A percentile compares a stretch with the other conserved stretches of the same genome.
These are phyloP conservation scores for Pythium biforme DNA, from an alignment of 352 stramenopile species.

Conservation along the genomic window DNA sequence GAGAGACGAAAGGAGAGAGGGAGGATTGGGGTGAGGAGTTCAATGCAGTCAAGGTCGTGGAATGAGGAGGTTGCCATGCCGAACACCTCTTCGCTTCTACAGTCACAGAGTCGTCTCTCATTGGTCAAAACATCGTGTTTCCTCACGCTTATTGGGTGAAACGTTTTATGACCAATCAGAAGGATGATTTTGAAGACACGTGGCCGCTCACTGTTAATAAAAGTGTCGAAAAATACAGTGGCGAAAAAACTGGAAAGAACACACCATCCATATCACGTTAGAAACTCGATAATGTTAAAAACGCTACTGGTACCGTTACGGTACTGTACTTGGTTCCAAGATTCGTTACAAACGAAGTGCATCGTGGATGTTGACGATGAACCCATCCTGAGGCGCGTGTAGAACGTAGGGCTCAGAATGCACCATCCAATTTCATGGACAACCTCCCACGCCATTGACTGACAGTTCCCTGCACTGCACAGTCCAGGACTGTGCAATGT, in stretches of 20 bases:
- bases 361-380: too few species aligned
- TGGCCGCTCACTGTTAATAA: conserved; percentile 11
- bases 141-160: conserved; percentile 11
- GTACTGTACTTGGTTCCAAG: too few species aligned
- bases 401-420: too few species aligned
- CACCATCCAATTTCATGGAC: too few species aligned
- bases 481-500: too few species aligned
- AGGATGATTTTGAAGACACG: conserved; percentile 17
- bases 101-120: background rate
- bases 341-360: conserved; percentile 2
- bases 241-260: conserved; percentile 22
- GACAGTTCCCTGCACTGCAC: too few species aligned
- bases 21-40: background rate
- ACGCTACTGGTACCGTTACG: background rate
- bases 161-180: conserved; percentile 22
- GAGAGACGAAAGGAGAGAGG: background rate
- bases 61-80: conserved; percentile 11
- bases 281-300: background rate
- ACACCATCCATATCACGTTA: background rate
- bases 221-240: conserved; percentile 21
- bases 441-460: too few species aligned
- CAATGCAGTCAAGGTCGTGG: conserved; percentile 5
- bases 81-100: conserved; percentile 17
- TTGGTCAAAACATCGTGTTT: conserved; percentile 12
- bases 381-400: too few species aligned